These are phyloP conservation scores for Aphanomyces euteiches DNA, from an alignment of 352 stramenopile species.

Conservation along the genomic window DNA sequence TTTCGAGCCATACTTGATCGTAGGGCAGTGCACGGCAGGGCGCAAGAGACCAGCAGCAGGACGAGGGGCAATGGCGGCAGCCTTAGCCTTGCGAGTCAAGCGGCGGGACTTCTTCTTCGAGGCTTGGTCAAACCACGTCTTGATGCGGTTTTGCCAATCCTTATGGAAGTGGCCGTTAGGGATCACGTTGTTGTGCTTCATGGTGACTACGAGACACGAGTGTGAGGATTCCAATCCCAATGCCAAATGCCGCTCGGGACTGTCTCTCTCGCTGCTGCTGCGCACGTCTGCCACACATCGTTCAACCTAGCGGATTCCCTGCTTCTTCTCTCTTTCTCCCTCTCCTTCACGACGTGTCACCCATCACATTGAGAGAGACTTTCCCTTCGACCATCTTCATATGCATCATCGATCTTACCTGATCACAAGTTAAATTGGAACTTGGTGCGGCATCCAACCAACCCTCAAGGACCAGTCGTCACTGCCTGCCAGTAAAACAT, in stretches of 20 bases:
- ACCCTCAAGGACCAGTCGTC: slow-evolving; percentile 30
- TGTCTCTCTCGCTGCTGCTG: no score
- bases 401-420: slow-evolving; percentile 27
- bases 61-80: slow-evolving; percentile 95
- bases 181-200: slow-evolving; percentile 99
- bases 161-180: slow-evolving; percentile 99
- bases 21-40: slow-evolving; percentile 97
- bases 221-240: no score
- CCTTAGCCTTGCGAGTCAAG: slow-evolving; percentile 94
- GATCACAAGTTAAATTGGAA: slow-evolving; percentile 34
- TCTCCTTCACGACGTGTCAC: not conserved
- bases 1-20: slow-evolving; percentile 98
- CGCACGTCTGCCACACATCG: no score
- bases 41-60: slow-evolving; percentile 94
- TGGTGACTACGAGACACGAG: slow-evolving; percentile 40
- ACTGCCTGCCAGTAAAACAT: slow-evolving; percentile 29
- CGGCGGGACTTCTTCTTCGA: slow-evolving; percentile 97
- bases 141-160: slow-evolving; percentile 97
- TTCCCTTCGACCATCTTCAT: not conserved
- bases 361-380: no score
- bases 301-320: no score
- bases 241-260: no score
- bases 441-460: slow-evolving; percentile 25
- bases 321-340: not conserved
- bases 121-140: slow-evolving; percentile 96